phyloP scores from a whole-genome alignment of 768 basidiomycete genomes.

The Macrolepiota albuminosa region DNA sequence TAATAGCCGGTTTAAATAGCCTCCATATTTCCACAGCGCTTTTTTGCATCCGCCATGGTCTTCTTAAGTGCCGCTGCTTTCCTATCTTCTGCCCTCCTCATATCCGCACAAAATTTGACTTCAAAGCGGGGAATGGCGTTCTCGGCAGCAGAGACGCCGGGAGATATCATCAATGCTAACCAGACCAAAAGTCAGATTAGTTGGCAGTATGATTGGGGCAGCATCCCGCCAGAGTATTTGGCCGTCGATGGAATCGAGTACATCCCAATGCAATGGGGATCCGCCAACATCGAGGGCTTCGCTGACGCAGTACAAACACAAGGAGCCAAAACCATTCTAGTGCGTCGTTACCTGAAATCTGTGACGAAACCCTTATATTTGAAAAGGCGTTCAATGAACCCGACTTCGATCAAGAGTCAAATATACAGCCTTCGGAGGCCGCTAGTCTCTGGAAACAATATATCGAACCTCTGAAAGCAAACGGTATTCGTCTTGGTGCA shows the following conservation, averaged over 20 bases:
- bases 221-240: conserved; percentile 36
- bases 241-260: conserved; percentile 39
- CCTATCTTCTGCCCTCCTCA: conserved; percentile 25
- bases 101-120: conserved; percentile 28
- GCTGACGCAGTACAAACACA: conserved; percentile 34
- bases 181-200: conserved; percentile 36
- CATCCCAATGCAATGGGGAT: conserved; percentile 53
- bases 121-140: conserved; percentile 44
- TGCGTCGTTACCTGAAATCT: conserved; percentile 16
- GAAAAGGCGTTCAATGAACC: conserved; percentile 42
- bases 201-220: conserved; percentile 56
- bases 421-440: conserved; percentile 39
- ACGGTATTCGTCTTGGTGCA: conserved; percentile 48
- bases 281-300: conserved; percentile 33
- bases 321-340: conserved; percentile 47
- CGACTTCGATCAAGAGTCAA: conserved; percentile 47
- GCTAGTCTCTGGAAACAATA: conserved; percentile 55
- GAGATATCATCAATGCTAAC: conserved; percentile 41
- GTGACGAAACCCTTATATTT: conserved; percentile 35
- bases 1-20: conserved; percentile 10
- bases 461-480: conserved; percentile 48
- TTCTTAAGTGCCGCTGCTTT: conserved; percentile 18
- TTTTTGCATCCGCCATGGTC: conserved; percentile 21
- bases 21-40: conserved; percentile 2
- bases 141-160: conserved; percentile 32